These are phyloP conservation scores for Nothomitra cinnamomea DNA, from an alignment of 2,329 filamentous ascomycete species.

Conservation along the genomic window DNA sequence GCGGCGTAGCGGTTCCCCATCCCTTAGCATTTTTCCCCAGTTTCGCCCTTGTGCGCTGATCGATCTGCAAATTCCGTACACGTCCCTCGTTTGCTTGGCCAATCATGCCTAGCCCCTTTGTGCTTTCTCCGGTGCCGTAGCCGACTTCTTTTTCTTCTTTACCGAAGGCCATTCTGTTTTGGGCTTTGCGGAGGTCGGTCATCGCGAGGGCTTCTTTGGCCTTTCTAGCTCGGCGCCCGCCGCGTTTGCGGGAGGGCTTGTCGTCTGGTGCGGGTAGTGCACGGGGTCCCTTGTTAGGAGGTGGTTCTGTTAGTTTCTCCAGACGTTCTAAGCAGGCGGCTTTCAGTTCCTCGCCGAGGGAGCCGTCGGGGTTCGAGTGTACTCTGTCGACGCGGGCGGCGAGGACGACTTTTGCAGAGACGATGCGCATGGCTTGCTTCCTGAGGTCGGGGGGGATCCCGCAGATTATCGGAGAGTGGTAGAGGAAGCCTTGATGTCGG, in stretches of 20 bases:
- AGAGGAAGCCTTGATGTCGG: constrained; percentile 83
- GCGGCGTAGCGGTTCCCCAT: constrained; percentile 57
- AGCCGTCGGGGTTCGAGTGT: constrained; percentile 65
- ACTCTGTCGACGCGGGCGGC: constrained; percentile 80
- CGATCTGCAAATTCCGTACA: constrained; percentile 74
- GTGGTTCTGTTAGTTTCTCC: constrained; percentile 82
- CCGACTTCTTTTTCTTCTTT: constrained; percentile 90
- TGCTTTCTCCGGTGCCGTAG: constrained; percentile 72
- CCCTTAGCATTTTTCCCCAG: constrained; percentile 90
- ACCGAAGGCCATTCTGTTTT: constrained; percentile 90
- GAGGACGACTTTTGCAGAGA: constrained; percentile 84
- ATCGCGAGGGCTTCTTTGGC: constrained; percentile 94
- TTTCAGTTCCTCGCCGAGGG: constrained; percentile 65
- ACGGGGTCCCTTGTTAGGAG: constrained; percentile 72
- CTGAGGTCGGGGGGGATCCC: constrained; percentile 74
- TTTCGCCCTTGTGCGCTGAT: constrained; percentile 83
- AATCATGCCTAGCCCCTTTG: constrained; percentile 87
- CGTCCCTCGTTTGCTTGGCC: constrained; percentile 76
- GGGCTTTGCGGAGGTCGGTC: constrained; percentile 89
- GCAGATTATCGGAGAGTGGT: constrained; percentile 76
- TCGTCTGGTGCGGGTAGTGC: constrained; percentile 88
- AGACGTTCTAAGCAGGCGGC: constrained; percentile 70
- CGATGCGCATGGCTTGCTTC: constrained; percentile 86
- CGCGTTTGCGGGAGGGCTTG: constrained; percentile 83
- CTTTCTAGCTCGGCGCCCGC: constrained; percentile 75